Conservation (phyloP, 306 rosid genomes). For the Inga leiocalycina region DNA sequence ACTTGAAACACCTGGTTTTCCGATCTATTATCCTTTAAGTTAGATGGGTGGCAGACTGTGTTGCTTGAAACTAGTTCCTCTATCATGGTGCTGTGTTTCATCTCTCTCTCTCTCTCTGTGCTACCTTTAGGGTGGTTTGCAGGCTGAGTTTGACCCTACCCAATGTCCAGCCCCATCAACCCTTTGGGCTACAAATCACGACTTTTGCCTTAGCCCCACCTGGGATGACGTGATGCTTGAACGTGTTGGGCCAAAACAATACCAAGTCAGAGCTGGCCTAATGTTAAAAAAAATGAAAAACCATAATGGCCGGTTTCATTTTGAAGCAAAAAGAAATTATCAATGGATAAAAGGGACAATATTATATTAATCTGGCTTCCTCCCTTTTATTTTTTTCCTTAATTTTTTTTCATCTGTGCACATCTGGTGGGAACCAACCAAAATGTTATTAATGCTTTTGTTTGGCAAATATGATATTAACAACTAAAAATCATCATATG, state of each 20-base stretch:
- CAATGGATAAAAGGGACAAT: neutral
- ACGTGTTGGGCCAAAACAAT: neutral
- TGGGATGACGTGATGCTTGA: neutral
- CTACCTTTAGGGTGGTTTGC: neutral
- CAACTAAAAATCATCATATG: neutral
- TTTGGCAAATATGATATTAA: neutral
- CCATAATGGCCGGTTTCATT: neutral
- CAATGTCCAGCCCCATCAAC: neutral
- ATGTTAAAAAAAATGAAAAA: neutral
- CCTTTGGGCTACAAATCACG: neutral
- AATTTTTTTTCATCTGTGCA: neutral
- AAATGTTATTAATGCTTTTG: neutral
- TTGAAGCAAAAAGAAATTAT: neutral
- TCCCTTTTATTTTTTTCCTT: neutral
- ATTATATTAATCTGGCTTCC: neutral
- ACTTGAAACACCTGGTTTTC: constrained; percentile 1
- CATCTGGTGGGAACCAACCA: neutral
- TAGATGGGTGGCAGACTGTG: neutral
- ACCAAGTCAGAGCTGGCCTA: neutral
- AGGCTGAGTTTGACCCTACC: neutral
- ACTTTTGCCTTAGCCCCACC: neutral
- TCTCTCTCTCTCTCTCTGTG: neutral
- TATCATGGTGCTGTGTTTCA: neutral
- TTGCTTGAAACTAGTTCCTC: constrained; percentile 13
- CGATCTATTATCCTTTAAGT: neutral